Evolutionary conservation across 2,329 filamentous ascomycete genomes (phyloP), one percentile per base, ranked within the genome.

Genomic region (Fusarium sp.): DNA sequence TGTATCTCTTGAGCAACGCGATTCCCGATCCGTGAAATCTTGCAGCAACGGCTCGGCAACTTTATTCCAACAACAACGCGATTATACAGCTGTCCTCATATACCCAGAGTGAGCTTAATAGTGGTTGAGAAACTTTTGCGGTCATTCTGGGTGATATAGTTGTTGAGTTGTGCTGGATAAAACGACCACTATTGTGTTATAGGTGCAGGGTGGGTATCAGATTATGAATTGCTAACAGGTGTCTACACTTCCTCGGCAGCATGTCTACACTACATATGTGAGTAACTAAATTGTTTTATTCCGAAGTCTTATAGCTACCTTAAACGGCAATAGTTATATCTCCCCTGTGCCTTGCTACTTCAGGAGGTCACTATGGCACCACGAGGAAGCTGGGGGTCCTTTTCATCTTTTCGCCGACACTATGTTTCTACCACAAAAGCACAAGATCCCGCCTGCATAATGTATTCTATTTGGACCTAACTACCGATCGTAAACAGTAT

Each of bases 11-110:
- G 54, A 64, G 57, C 48, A 67, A 73, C 57, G 54, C 61, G 56
- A 69, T 77, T 65, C 74, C 70, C 66, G 62, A 71, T 71, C 63
- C 45, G 60, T 73, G 68, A 77, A 70, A 52, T 69, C 60, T 66
- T 74, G 72, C 72, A 76, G 68, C 62, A 67, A 67, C 51, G 54
- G 48, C 66, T 66, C 62, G 57, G 44, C 55, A 75, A 74, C 74
- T 73, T 60, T 76, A 72, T 58, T 74, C 69, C 36, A 62, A 77
- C 72, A 54, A 58, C 63, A 49, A 54, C 48, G 35, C 3, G 42
- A 22, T 14, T 39, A 22, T 14, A 36, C 17, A n/a, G 38, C 24
- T 28, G n/a, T 12, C n/a, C 6, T 38, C 6, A 28, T 8, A 13
- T 47, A 9, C 15, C 28, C 4, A 11, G n/a, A 6, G 17, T 9